A percentile compares a stretch with the other conserved stretches of the same genome.
These are phyloP conservation scores for Xylaria palmicola DNA, from an alignment of 495 filamentous ascomycete genomes.

Conservation along the genomic window DNA sequence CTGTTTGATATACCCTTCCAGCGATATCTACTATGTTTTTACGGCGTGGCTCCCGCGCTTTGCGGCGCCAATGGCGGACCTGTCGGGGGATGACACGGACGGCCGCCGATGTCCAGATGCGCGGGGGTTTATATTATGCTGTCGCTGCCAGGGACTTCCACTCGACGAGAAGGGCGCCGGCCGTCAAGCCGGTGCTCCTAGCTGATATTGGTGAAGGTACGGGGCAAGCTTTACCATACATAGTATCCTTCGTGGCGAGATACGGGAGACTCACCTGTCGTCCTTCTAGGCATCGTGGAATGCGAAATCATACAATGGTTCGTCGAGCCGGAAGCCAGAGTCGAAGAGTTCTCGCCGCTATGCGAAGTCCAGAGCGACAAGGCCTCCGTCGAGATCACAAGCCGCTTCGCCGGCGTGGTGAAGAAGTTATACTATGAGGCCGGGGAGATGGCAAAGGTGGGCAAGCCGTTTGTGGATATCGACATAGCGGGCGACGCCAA, in stretches of 20 bases:
- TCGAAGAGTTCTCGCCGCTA: constrained; percentile 96
- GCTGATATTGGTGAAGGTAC: constrained; percentile 96
- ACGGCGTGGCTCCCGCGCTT: constrained; percentile 40
- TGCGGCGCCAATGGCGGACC: constrained; percentile 42
- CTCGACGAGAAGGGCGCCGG: constrained; percentile 53
- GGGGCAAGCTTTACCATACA: too few relatives aligned
- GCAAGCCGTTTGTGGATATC: constrained; percentile 79
- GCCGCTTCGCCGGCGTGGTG: constrained; percentile 89
- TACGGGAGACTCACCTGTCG: neutral
- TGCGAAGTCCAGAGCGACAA: constrained; percentile 99
- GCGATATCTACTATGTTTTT: constrained; percentile 43
- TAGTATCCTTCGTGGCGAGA: constrained; percentile 11
- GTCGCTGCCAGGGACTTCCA: constrained; percentile 58
- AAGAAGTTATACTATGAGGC: constrained; percentile 95
- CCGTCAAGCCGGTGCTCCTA: constrained; percentile 81
- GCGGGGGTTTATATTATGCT: constrained; percentile 20
- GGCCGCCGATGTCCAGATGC: constrained; percentile 27
- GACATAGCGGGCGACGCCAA: constrained; percentile 60
- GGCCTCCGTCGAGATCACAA: constrained; percentile 97
- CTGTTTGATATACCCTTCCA: constrained; percentile 3
- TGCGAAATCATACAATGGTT: constrained; percentile 99
- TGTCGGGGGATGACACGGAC: constrained; percentile 33
- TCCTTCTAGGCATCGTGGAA: constrained; percentile 79
- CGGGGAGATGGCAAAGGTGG: constrained; percentile 93
- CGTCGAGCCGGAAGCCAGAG: constrained; percentile 89